Evolutionary conservation across 257 asterid species (phyloP), one percentile per base, ranked within the genome.

Genomic region (Asclepias syriaca): DNA sequence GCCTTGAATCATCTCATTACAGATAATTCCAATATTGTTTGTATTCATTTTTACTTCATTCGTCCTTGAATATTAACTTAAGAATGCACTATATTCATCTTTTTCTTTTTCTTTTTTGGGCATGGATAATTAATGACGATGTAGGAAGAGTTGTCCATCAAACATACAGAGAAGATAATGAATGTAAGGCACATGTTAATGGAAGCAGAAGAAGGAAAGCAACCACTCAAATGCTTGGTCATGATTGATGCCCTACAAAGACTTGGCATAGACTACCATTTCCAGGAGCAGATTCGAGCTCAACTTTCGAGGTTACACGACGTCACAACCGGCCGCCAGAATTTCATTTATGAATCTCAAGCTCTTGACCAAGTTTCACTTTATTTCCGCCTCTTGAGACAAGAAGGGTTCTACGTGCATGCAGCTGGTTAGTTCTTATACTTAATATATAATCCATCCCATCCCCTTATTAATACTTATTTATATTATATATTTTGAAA

Each of bases 361-460:
- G 60, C 65, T 16, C 80, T 76, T 21, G 54, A 46, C 48, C 58
- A 76, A 14, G 78, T 75, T 80, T 84, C 86, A 6, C 86, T 86
- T 22, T 78, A 68, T 68, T 86, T 86, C 69, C 73, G 87, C 55
- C 82, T 84, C 22, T 40, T 78, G 66, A 74, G 91, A 75, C 88
- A 84, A 79, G 68, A 82, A 27, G 89, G 87, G 29, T 64, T 78
- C 70, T 32, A 39, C 18, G 81, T 84, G 6, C 57, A 77, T 21
- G 51, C 87, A 34, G 39, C 5, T 3, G 39, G 39, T 34, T 34
- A 34, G 6, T 34, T 34, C 39, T 3, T 34, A 34, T 34, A 34
- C 5, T 24, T 24, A 24, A 34, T 34, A 34, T 34, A 34, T 34
- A 34, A 8, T 43, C 48, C 48, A 9, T 7, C 48, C 48, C 10